These are phyloP conservation scores for Paspalum notatum DNA, from an alignment of 176 grass and related monocot genomes.

Conservation along the genomic window DNA sequence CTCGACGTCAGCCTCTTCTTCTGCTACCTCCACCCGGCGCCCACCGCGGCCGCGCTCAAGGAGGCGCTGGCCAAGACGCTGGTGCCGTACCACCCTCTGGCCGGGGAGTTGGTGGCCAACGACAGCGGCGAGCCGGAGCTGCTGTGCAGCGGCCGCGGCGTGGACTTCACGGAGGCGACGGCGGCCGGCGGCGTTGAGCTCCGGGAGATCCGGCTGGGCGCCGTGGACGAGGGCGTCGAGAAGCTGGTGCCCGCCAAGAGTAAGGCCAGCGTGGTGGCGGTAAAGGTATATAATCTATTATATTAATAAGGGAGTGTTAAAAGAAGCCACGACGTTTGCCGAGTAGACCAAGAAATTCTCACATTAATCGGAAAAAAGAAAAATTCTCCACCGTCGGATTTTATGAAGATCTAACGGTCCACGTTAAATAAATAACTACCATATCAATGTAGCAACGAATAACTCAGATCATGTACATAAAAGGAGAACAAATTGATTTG, in stretches of 20 bases:
- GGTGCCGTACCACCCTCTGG: slow-evolving; percentile 67
- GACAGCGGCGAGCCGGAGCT: slow-evolving; percentile 68
- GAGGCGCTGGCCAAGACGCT: slow-evolving; percentile 59
- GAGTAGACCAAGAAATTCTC: no score
- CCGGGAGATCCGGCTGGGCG: slow-evolving; percentile 42
- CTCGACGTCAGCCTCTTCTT: slow-evolving; percentile 70
- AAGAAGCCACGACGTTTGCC: no score
- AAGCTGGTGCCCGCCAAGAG: slow-evolving; percentile 59
- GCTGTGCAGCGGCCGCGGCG: slow-evolving; percentile 68
- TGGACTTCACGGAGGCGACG: slow-evolving; percentile 53
- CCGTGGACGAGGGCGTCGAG: slow-evolving; percentile 59
- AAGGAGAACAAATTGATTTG: no score
- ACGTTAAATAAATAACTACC: no score
- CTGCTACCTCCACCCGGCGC: slow-evolving; percentile 57
- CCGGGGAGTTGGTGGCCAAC: slow-evolving; percentile 58
- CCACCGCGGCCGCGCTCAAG: slow-evolving; percentile 45
- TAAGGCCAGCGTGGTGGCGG: slow-evolving; percentile 47
- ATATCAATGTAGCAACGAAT: no score
- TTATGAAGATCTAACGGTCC: no score
- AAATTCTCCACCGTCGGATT: no score
- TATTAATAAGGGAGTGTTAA: no score
- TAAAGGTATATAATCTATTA: slow-evolving; percentile 60
- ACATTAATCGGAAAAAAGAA: no score
- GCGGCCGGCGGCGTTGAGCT: slow-evolving; percentile 35
- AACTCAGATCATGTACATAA: no score